Base-by-base conservation (phyloP, 2,329 filamentous ascomycete species). In the Cadophora malorum region DNA sequence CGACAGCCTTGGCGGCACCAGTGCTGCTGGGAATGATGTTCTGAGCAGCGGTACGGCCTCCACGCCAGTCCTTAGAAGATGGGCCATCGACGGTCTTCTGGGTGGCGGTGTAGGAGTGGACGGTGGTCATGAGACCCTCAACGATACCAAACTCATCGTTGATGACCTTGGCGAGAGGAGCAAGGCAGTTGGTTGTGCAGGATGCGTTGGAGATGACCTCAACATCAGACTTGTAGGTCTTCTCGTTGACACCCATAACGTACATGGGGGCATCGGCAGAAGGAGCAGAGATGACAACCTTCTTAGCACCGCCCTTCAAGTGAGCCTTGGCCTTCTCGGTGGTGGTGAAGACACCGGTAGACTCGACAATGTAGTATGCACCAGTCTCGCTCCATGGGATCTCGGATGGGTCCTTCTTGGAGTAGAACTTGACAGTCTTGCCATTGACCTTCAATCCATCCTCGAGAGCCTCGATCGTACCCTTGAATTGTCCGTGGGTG, bases 11-110 rank as follows among this genome's bases (percentile, higher is more conserved):
- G 82, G 96, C 96, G 83, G 96, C 96, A 90, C 96, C 96, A 75
- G 96, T 99, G 89, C 93, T 97, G 87, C 90, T 93, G 84, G 96
- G 96, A 80, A 99, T 98, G 89, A 98, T 98, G 91, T 99, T 98
- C 88, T 97, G 92, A 80, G 96, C 96, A 85, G 96, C 96, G 78
- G 93, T 94, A 86, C 96, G 96, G 83, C 96, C 96, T 90, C 96
- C 96, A 85, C 95, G 92, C 95, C 95, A 99, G 88, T 98, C 96
- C 92, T 99, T 99, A 83, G 86, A 87, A 74, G 96, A 98, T 80
- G 96, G 96, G 81, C 94, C 96, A 80, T 99, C 96, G 79, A 98
- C 96, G 79, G 94, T 97, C 93, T 97, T 97, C 89, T 98, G 96
- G 83, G 96, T 98, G 79, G 96, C 96, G 78, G 96, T 98, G 91